Evolutionary conservation across 1,284 basidiomycete genomes (phyloP).

Genomic region (Vanrija sp.): DNA sequence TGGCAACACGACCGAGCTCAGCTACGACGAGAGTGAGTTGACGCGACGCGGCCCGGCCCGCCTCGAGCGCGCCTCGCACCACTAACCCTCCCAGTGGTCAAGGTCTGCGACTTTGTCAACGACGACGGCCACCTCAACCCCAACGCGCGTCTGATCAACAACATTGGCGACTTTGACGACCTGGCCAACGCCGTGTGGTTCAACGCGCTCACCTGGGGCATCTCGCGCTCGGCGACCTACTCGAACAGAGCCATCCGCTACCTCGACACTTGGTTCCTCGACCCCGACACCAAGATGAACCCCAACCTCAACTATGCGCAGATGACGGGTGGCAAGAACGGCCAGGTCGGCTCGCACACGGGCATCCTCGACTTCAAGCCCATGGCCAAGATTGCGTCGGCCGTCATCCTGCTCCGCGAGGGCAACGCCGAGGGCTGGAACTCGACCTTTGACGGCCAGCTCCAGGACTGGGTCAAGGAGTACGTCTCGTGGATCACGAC

Average conservation of each 20-base stretch:
- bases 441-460: slow-evolving; percentile 12
- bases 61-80: background rate
- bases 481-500: slow-evolving; percentile 23
- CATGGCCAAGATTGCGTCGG: slow-evolving; percentile 28
- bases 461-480: slow-evolving; percentile 20
- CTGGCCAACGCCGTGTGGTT: slow-evolving; percentile 62
- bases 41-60: too few relatives aligned
- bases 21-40: slow-evolving; percentile 17
- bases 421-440: slow-evolving; percentile 19
- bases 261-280: slow-evolving; percentile 52
- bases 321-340: slow-evolving; percentile 58
- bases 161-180: slow-evolving; percentile 55
- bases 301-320: slow-evolving; percentile 67
- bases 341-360: slow-evolving; percentile 20
- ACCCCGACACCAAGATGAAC: slow-evolving; percentile 59
- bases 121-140: slow-evolving; percentile 64
- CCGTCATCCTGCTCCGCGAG: slow-evolving; percentile 17
- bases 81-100: slow-evolving; percentile 3
- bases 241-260: slow-evolving; percentile 16
- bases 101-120: slow-evolving; percentile 9
- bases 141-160: slow-evolving; percentile 58
- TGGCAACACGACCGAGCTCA: slow-evolving; percentile 23
- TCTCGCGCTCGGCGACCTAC: slow-evolving; percentile 48
- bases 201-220: slow-evolving; percentile 58
- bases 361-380: slow-evolving; percentile 27